Evolutionary conservation across 495 filamentous ascomycete species (phyloP).

Genomic region (Hypoxylon fuscum): DNA sequence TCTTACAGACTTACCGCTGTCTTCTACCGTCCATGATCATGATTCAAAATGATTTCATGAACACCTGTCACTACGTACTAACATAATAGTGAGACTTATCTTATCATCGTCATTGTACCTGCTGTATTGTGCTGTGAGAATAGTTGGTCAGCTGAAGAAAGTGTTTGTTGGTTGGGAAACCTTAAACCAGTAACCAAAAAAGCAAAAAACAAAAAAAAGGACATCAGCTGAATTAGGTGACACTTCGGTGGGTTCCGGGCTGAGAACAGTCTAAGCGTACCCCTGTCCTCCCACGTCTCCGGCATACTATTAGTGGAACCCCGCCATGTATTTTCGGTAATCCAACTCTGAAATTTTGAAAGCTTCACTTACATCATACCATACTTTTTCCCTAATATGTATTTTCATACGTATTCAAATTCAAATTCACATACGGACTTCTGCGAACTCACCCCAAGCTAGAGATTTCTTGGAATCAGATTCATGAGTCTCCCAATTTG

Average conservation of each 20-base stretch:
- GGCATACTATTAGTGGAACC: conserved; percentile 32
- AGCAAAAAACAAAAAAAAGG: too few relatives aligned
- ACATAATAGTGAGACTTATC: too few relatives aligned
- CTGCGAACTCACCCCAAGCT: conserved; percentile 7
- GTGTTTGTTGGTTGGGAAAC: neutral
- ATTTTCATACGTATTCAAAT: conserved; percentile 10
- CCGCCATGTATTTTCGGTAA: conserved; percentile 28
- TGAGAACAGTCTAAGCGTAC: conserved; percentile 2
- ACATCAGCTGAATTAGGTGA: conserved; percentile 25
- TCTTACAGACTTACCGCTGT: too few relatives aligned
- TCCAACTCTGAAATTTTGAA: conserved; percentile 20
- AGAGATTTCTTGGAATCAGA: conserved; percentile 14
- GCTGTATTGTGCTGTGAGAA: too few relatives aligned
- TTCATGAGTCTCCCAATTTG: conserved; percentile 32
- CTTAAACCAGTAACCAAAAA: conserved; percentile 15
- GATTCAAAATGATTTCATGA: too few relatives aligned
- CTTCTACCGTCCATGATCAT: too few relatives aligned
- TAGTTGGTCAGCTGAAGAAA: conserved; percentile 18
- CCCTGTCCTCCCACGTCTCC: conserved; percentile 18
- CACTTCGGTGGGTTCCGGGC: conserved; percentile 33
- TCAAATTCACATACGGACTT: neutral
- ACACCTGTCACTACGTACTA: too few relatives aligned
- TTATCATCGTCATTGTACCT: too few relatives aligned
- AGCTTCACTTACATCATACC: conserved; percentile 46
- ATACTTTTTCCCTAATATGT: conserved; percentile 18